phyloP scores from a whole-genome alignment of 306 rosid genomes.

The Fragaria vesca region DNA sequence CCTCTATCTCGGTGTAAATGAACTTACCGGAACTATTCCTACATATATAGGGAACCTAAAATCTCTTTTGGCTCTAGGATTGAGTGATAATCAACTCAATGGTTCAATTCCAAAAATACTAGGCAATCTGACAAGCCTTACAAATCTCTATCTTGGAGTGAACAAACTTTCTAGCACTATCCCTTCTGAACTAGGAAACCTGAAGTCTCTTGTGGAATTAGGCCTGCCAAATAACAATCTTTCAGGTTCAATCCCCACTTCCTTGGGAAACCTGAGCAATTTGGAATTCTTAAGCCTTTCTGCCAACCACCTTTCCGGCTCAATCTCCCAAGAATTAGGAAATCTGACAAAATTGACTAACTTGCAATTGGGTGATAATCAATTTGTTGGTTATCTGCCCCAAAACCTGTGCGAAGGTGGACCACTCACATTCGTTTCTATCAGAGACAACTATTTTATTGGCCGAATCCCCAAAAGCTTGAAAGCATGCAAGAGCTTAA shows the following conservation, averaged over 20 bases:
- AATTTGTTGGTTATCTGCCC: slow-evolving; percentile 27
- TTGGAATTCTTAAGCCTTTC: neutral
- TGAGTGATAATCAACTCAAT: neutral
- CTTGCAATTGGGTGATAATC: slow-evolving; percentile 25
- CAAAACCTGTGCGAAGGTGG: neutral
- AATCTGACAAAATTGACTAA: neutral
- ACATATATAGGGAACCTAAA: neutral
- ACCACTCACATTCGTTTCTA: slow-evolving; percentile 14
- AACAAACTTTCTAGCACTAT: slow-evolving; percentile 20
- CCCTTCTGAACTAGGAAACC: neutral
- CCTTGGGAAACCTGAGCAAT: neutral
- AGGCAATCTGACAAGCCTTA: too few relatives aligned
- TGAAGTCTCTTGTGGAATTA: neutral
- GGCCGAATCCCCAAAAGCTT: slow-evolving; percentile 38
- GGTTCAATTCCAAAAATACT: neutral
- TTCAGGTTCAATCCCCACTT: neutral
- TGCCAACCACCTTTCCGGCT: neutral
- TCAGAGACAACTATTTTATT: slow-evolving; percentile 23
- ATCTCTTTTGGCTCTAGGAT: neutral
- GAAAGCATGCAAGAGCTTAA: slow-evolving; percentile 20
- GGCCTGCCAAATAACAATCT: neutral
- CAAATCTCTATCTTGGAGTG: neutral
- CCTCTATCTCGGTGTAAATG: neutral
- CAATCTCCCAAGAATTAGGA: neutral
- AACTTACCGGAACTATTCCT: neutral